These are phyloP conservation scores for Cytospora piceae DNA, from an alignment of 2,329 filamentous ascomycete genomes.

Conservation along the genomic window DNA sequence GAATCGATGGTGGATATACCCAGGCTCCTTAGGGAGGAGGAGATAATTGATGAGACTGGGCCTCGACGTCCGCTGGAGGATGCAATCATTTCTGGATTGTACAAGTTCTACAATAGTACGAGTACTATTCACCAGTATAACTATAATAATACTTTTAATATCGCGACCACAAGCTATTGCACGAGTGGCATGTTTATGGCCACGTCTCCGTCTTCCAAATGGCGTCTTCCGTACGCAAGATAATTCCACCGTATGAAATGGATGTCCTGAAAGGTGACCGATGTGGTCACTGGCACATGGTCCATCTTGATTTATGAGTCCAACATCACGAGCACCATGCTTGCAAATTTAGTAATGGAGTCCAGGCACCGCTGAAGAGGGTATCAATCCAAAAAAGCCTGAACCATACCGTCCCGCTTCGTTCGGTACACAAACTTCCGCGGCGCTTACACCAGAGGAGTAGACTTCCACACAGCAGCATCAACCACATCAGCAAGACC, in stretches of 20 bases:
- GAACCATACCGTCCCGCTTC: slow-evolving; percentile 1
- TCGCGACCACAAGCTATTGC: not conserved
- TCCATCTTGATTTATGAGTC: not conserved
- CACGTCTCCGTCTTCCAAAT: too few relatives aligned
- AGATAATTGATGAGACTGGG: not conserved
- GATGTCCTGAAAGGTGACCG: not conserved
- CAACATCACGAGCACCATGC: not conserved
- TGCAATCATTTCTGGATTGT: slow-evolving; percentile 5
- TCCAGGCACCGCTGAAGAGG: slow-evolving; percentile 20
- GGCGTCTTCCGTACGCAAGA: not conserved
- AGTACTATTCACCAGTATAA: not conserved
- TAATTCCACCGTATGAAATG: not conserved
- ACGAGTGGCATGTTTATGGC: not conserved
- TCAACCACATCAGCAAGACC: not conserved
- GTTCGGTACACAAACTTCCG: slow-evolving; percentile 5
- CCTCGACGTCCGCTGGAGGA: slow-evolving; percentile 7
- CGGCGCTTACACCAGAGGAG: slow-evolving; percentile 2
- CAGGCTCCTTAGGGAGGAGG: not conserved
- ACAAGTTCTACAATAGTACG: not conserved
- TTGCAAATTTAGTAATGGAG: not conserved
- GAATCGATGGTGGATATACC: slow-evolving; percentile 26
- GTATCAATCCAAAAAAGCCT: slow-evolving; percentile 28
- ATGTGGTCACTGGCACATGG: not conserved
- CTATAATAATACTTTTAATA: slow-evolving; percentile 13
- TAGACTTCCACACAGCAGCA: not conserved